A percentile compares a stretch with the other conserved stretches of the same genome.
phyloP scores from a whole-genome alignment of 257 asterid genomes.

The Eustoma russellianum region DNA sequence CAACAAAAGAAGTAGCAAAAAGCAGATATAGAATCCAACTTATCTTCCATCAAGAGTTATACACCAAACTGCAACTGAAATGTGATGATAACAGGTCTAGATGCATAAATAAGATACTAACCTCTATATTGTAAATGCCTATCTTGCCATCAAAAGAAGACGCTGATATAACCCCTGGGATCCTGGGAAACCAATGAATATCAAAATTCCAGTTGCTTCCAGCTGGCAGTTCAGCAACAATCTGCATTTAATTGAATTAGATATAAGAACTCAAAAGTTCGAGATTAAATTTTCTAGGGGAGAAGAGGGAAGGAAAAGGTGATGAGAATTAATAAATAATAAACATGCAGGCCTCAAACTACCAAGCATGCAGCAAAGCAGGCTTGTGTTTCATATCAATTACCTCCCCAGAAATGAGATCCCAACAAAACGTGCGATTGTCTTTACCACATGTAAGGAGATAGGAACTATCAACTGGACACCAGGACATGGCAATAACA shows the following conservation, averaged over 20 bases:
- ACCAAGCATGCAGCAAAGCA: not conserved
- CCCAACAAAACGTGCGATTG: slow-evolving; percentile 99
- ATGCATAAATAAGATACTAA: slow-evolving; percentile 12
- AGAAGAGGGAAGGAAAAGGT: slow-evolving; percentile 6
- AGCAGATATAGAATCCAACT: no score
- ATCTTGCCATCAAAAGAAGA: slow-evolving; percentile 97
- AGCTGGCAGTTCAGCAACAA: slow-evolving; percentile 89
- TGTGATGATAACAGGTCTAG: no score
- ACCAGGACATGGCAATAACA: slow-evolving; percentile 98
- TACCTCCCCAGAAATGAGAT: slow-evolving; percentile 79
- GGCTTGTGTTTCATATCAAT: slow-evolving; percentile 12
- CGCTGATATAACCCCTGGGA: slow-evolving; percentile 93
- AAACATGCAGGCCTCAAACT: not conserved
- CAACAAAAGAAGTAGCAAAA: no score
- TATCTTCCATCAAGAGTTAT: no score
- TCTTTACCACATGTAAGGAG: slow-evolving; percentile 97
- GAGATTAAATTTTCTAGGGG: not conserved
- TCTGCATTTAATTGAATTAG: slow-evolving; percentile 32
- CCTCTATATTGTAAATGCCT: slow-evolving; percentile 94
- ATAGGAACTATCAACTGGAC: slow-evolving; percentile 89
- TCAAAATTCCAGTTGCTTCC: slow-evolving; percentile 98
- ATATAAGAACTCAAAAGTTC: slow-evolving; percentile 4
- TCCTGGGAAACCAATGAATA: slow-evolving; percentile 86
- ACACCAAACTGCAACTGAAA: no score
- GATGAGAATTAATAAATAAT: not conserved